phyloP scores from a whole-genome alignment of 2,329 filamentous ascomycete genomes.

The Thielaviopsis ethacetica region DNA sequence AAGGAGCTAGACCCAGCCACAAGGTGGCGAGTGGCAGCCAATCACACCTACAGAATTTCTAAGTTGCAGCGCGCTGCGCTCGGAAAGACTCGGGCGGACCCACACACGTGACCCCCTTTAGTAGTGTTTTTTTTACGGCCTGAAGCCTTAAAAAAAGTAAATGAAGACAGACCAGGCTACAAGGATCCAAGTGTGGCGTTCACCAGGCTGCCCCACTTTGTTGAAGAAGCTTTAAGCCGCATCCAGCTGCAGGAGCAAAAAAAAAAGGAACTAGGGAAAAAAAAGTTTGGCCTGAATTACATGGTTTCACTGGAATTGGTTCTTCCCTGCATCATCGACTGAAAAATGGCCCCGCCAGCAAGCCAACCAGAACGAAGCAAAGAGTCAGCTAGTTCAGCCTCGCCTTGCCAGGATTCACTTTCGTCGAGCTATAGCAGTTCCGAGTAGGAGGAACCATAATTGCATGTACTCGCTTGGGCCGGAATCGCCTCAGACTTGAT shows the following conservation, averaged over 20 bases:
- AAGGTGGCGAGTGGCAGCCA: background rate
- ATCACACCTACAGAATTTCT: conserved; percentile 10
- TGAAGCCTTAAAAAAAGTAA: background rate
- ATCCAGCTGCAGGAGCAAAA: background rate
- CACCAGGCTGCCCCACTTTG: background rate
- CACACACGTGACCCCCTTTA: background rate
- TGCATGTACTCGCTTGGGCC: too few species aligned
- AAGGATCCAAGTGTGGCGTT: background rate
- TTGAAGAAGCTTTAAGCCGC: conserved; percentile 2
- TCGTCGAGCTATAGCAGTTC: background rate
- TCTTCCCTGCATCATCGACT: background rate
- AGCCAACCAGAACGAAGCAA: background rate
- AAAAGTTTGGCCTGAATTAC: conserved; percentile 6
- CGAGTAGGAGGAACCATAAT: too few species aligned
- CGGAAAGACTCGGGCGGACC: conserved; percentile 11
- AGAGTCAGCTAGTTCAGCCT: background rate
- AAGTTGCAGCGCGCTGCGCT: background rate
- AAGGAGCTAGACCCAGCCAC: conserved; percentile 2
- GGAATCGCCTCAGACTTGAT: background rate
- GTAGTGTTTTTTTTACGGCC: background rate
- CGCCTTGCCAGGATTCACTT: background rate
- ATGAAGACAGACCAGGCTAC: background rate
- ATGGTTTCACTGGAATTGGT: background rate
- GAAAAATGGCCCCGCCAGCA: background rate
- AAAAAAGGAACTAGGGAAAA: background rate